phyloP scores from a whole-genome alignment of 2,329 filamentous ascomycete genomes.

The Alternaria brassicae region DNA sequence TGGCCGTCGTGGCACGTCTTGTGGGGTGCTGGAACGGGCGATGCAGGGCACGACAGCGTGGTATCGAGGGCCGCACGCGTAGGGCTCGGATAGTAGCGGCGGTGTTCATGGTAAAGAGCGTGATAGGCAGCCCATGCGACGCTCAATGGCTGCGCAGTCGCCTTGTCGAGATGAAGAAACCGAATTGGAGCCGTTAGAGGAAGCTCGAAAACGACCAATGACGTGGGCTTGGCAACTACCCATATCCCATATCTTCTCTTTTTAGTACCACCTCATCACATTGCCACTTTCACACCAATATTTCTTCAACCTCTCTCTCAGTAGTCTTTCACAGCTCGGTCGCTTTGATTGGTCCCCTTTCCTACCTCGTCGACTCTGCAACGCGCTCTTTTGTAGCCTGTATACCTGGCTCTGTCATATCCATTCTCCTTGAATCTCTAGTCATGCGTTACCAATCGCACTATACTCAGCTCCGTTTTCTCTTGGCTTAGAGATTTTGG shows the following conservation, averaged over 20 bases:
- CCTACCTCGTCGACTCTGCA: too few relatives aligned
- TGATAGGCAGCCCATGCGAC: slow-evolving; percentile 27
- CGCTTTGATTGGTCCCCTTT: too few relatives aligned
- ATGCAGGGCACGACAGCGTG: slow-evolving; percentile 23
- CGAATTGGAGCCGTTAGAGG: background rate
- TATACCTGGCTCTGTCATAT: background rate
- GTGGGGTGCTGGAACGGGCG: slow-evolving; percentile 27
- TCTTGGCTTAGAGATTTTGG: background rate
- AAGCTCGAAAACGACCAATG: slow-evolving; percentile 9
- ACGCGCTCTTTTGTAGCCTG: background rate
- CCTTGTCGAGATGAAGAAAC: slow-evolving; percentile 7
- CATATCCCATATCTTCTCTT: background rate
- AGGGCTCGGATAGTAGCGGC: slow-evolving; percentile 40
- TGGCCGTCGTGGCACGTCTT: slow-evolving; percentile 32
- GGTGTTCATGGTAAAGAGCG: slow-evolving; percentile 33
- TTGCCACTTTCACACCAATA: background rate
- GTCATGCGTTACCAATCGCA: background rate
- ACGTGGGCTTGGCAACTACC: slow-evolving; percentile 14
- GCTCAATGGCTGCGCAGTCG: slow-evolving; percentile 30
- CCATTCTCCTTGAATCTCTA: background rate
- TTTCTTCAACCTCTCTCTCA: background rate
- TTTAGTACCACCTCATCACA: background rate
- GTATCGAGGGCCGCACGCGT: slow-evolving; percentile 34
- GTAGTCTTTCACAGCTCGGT: too few relatives aligned
- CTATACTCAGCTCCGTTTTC: background rate